Evolutionary conservation across 768 basidiomycete species (phyloP), one percentile per base, ranked within the genome.

Genomic region (Tubosaeta brunneosetosa): DNA sequence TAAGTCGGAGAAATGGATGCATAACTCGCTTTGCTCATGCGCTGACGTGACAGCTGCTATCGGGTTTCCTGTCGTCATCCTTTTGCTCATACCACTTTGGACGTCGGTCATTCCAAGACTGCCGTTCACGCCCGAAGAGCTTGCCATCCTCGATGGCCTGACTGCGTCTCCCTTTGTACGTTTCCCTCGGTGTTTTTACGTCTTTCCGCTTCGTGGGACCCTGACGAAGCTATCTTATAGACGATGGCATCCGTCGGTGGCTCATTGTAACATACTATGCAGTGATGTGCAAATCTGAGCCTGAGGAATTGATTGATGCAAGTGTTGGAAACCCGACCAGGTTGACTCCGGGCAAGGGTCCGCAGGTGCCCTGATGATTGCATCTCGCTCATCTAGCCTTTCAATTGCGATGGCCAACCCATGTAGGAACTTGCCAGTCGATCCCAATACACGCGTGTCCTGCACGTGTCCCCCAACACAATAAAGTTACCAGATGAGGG

Each of bases 1-100:
- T 90, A 9, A 29, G 29, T 22, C 3, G 22, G 22, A 22, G 22
- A 22, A 22, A 22, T 22, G 29, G 29, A 9, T 9, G 55, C 31
- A 76, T 65, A 2, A 5, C 16, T 45, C 32, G 6, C 19, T 11
- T 5, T 26, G 14, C 4, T 16, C 25, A 8, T 16, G 46, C 13
- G n/a, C 38, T 41, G 38, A 49, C 14, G 8, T 4, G 36, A 4
- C 38, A 85, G 93, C 89, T 38, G 92, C 91, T 4, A 92, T 95
- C 53, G 91, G 86, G 1, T 97, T 97, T 66, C 92, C 94, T 0
- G 77, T 95, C 47, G 82, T 97, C 61, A 94, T 95, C 62, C 80
- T 90, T 65, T 68, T 91, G 36, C 77, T 97, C 13, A 76, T 95
- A 22, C 94, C 94, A 0, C 55, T 94, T 12, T 79, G 94, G 44